A percentile compares a stretch with the other conserved stretches of the same genome.
These are phyloP conservation scores for Exserohilum turcica DNA, from an alignment of 2,329 filamentous ascomycete genomes.

Conservation along the genomic window DNA sequence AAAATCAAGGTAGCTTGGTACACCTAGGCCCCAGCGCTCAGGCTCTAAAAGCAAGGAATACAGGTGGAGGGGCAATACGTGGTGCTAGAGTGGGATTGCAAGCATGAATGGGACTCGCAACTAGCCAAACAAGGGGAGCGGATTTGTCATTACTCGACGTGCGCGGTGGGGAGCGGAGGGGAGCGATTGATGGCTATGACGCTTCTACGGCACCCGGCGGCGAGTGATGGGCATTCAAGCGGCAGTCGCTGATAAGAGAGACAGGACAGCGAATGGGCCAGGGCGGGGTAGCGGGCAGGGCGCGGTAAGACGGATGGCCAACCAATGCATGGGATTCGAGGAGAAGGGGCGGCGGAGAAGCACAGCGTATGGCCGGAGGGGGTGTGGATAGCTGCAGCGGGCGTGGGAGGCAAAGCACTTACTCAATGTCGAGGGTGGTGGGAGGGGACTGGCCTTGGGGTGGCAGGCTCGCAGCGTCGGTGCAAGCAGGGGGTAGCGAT, in stretches of 20 bases:
- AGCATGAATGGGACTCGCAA: constrained; percentile 16
- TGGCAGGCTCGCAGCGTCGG: constrained; percentile 34
- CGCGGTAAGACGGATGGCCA: constrained; percentile 26
- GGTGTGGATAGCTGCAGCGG: constrained; percentile 22
- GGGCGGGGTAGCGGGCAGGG: constrained; percentile 32
- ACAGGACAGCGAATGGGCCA: constrained; percentile 42
- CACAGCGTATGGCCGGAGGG: constrained; percentile 17
- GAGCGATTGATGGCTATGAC: constrained; percentile 32
- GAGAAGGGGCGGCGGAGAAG: constrained; percentile 23
- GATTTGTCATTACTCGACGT: constrained; percentile 27
- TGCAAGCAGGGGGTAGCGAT: constrained; percentile 38
- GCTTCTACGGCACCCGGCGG: constrained; percentile 23
- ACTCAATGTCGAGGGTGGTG: constrained; percentile 33
- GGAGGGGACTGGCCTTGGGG: constrained; percentile 34
- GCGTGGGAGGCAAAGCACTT: constrained; percentile 31
- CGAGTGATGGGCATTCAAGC: constrained; percentile 36
- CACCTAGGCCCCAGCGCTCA: constrained; percentile 9
- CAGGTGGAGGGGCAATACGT: constrained; percentile 10
- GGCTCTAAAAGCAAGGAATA: constrained; percentile 28
- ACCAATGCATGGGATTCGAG: constrained; percentile 32
- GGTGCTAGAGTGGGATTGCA: constrained; percentile 13
- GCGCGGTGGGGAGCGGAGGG: constrained; percentile 9
- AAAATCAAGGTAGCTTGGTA: constrained; percentile 1
- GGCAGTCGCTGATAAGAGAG: constrained; percentile 40
- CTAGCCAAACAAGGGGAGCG: constrained; percentile 18